A percentile compares a stretch with the other conserved stretches of the same genome.
Evolutionary conservation across 768 basidiomycete species (phyloP).

Genomic region (Pleurotus giganteus): DNA sequence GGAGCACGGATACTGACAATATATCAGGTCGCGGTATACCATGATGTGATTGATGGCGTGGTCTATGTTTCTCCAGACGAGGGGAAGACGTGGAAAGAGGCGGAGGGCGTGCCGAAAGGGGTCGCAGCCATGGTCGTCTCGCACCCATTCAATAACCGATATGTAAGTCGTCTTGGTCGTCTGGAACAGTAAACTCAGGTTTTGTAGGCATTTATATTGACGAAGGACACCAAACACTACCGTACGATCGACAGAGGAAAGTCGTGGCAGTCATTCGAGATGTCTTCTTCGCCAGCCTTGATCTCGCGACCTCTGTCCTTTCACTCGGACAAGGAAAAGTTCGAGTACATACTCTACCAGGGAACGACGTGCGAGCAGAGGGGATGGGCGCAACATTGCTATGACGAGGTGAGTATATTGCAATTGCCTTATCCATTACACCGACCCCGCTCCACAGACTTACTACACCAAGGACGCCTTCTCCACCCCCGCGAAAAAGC

Average conservation of each 20-base stretch:
- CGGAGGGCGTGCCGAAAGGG: constrained; percentile 52
- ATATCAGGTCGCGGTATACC: constrained; percentile 64
- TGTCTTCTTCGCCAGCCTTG: constrained; percentile 58
- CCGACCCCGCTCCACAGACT: constrained; percentile 48
- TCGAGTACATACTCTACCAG: constrained; percentile 77
- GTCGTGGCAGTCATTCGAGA: constrained; percentile 81
- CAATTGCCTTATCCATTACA: constrained; percentile 5
- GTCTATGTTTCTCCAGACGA: constrained; percentile 84
- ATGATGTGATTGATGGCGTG: constrained; percentile 66
- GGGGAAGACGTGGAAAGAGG: constrained; percentile 66
- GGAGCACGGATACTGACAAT: constrained; percentile 11
- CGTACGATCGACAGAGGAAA: constrained; percentile 85
- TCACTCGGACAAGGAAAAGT: constrained; percentile 73
- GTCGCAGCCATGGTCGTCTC: constrained; percentile 71
- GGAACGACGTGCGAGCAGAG: constrained; percentile 59
- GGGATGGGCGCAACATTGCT: constrained; percentile 59
- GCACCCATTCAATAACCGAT: constrained; percentile 82
- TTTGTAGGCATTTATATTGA: constrained; percentile 81
- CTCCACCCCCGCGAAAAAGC: constrained; percentile 48
- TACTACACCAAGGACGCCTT: constrained; percentile 90
- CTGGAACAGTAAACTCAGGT: not conserved
- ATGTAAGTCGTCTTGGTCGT: constrained; percentile 42
- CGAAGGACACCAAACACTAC: constrained; percentile 74
- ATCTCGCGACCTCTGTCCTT: constrained; percentile 75
- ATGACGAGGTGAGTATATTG: constrained; percentile 60